Evolutionary conservation across 1,139 yeast species (phyloP).

Genomic region (Candida sp.): DNA sequence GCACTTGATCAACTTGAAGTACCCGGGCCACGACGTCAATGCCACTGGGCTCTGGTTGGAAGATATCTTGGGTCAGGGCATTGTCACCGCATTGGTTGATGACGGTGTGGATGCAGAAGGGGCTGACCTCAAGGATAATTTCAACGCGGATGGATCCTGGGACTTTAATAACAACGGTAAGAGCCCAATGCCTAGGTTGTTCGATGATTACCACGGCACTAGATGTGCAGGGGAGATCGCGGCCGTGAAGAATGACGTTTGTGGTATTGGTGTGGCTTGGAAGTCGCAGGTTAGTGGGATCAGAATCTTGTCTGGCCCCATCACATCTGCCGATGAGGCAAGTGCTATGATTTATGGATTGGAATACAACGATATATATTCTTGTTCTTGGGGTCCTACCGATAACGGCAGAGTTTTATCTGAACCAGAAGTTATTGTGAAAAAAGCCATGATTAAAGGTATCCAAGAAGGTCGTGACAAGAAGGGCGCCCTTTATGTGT

Average conservation of each 20-base stretch:
- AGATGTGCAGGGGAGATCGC: conserved; percentile 99
- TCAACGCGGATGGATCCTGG: conserved; percentile 81
- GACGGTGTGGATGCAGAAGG: conserved; percentile 91
- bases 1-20: conserved; percentile 79
- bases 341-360: conserved; percentile 80
- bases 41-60: conserved; percentile 87
- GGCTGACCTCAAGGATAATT: conserved; percentile 72
- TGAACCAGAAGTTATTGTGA: conserved; percentile 80
- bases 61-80: conserved; percentile 81
- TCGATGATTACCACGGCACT: conserved; percentile 96
- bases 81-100: conserved; percentile 88
- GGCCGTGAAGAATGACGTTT: conserved; percentile 81
- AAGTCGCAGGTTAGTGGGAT: conserved; percentile 88
- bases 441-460: conserved; percentile 83
- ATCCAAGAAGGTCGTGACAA: conserved; percentile 81
- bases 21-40: conserved; percentile 86
- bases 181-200: conserved; percentile 78
- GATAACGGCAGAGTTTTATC: conserved; percentile 91
- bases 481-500: conserved; percentile 90
- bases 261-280: conserved; percentile 97
- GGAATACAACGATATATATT: conserved; percentile 87
- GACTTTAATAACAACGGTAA: conserved; percentile 83
- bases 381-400: conserved; percentile 99
- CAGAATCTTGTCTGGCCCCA: conserved; percentile 80
- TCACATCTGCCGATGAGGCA: conserved; percentile 91